Evolutionary conservation across 2,329 filamentous ascomycete species (phyloP), one percentile per base, ranked within the genome.

Genomic region (Thielaviopsis ethacetica): DNA sequence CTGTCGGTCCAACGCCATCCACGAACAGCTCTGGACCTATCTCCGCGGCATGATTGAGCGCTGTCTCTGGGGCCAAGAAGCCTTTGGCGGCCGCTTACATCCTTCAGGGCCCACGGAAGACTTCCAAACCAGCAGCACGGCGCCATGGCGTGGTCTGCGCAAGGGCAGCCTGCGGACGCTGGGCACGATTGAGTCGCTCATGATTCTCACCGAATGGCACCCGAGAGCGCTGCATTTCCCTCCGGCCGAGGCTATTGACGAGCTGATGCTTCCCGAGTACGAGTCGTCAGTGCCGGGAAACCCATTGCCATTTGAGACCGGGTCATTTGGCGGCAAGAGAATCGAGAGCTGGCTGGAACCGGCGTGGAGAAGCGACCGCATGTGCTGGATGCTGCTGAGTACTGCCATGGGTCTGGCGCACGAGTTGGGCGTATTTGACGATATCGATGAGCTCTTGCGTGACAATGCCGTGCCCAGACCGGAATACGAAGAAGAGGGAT

Each of bases 321-420:
- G 68, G 3, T 70, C 70, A 3, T 79, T 89, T 21, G 88, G 89
- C 52, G 89, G 88, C 10, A 85, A 87, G 68, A 78, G 90, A 27
- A 93, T 96, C 63, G 90, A 95, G 67, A 91, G 89, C 68, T 97
- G 93, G 89, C 81, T 97, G 3, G 93, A 98, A 69, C 93, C 93
- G 2, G 91, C 89, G 9, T 96, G 91, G 89, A 80, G 91, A 65
- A 89, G 86, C 63, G 91, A 96, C 67, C 86, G 90, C 58, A 95
- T 96, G 88, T 95, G 88, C 68, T 96, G 91, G 91, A 96, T 96
- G 89, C 75, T 97, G 15, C 78, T 97, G 30, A 94, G 89, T 67
- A 94, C 90, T 44, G 90, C 89, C 15, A 87, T 91, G 75, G 87
- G 90, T 1, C 75, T 97, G 44, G 89, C 88, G 0, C 95, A 95